These are phyloP conservation scores for Macrocystidia cucumis DNA, from an alignment of 1,284 basidiomycete genomes.

Conservation along the genomic window DNA sequence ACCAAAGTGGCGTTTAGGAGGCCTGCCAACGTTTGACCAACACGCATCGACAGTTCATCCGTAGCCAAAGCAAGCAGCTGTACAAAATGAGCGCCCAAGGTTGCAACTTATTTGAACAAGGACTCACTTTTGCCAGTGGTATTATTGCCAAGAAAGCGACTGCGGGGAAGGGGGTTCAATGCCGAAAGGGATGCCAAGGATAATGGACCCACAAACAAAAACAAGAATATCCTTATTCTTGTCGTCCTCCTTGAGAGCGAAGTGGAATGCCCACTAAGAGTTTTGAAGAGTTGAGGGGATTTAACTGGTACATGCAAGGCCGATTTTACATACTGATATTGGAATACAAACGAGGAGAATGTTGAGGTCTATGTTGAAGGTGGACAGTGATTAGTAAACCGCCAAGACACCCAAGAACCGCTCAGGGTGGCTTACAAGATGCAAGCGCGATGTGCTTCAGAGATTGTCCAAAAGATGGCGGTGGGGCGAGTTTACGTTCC, in stretches of 20 bases:
- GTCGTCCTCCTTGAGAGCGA: conserved; percentile 28
- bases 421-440: too few relatives aligned
- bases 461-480: too few relatives aligned
- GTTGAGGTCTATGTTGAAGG: conserved; percentile 46
- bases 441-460: too few relatives aligned
- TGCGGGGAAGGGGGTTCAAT: conserved; percentile 17
- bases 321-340: conserved; percentile 45
- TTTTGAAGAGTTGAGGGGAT: too few relatives aligned
- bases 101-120: too few relatives aligned
- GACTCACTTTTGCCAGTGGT: conserved; percentile 62
- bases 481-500: too few relatives aligned
- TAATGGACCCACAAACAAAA: conserved; percentile 56
- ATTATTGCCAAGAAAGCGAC: conserved; percentile 70
- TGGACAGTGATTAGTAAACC: too few relatives aligned
- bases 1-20: conserved; percentile 84
- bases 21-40: conserved; percentile 82
- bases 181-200: conserved; percentile 2
- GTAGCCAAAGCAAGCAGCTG: conserved; percentile 85
- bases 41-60: conserved; percentile 77
- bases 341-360: conserved; percentile 61
- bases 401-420: too few relatives aligned
- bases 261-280: conserved; percentile 79
- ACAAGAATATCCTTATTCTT: conserved; percentile 47
- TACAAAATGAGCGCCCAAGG: too few relatives aligned
- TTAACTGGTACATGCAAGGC: background rate